These are phyloP conservation scores for Cardamine resedifolia DNA, from an alignment of 345 rosid species.

Conservation along the genomic window DNA sequence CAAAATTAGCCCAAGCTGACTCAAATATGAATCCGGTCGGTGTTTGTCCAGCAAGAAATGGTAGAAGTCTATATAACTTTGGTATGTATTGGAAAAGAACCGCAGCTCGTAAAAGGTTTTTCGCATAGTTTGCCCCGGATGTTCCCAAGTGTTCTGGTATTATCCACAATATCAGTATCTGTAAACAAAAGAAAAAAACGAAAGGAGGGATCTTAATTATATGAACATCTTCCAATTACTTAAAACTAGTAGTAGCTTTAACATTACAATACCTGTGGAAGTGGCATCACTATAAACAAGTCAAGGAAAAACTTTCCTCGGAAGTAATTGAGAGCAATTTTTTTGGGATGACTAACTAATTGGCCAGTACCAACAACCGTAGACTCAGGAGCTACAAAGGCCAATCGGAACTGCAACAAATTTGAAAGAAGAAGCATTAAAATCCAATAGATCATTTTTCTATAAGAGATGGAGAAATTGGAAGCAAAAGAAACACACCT, in stretches of 20 bases:
- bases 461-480: not conserved
- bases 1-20: conserved; percentile 85
- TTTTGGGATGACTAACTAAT: conserved; percentile 78
- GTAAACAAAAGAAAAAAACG: conserved; percentile 17
- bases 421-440: conserved; percentile 1
- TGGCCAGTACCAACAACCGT: conserved; percentile 84
- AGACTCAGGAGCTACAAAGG: conserved; percentile 84
- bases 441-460: not conserved
- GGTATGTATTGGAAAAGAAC: conserved; percentile 77
- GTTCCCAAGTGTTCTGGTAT: conserved; percentile 43
- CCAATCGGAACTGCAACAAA: conserved; percentile 72
- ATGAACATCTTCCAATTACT: conserved; percentile 1
- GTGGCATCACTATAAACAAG: conserved; percentile 61
- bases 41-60: conserved; percentile 75
- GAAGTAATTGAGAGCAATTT: conserved; percentile 67
- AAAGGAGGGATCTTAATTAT: not conserved
- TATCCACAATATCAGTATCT: conserved; percentile 56
- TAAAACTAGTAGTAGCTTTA: not conserved
- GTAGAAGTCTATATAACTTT: conserved; percentile 66
- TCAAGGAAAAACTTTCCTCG: conserved; percentile 56
- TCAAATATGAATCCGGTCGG: conserved; percentile 75
- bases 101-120: conserved; percentile 55
- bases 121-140: conserved; percentile 67
- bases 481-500: conserved; percentile 47
- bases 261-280: conserved; percentile 71